A percentile compares a stretch with the other conserved stretches of the same genome.
These are phyloP conservation scores for Symmetrospora coprosmae DNA, from an alignment of 768 basidiomycete species.

Conservation along the genomic window DNA sequence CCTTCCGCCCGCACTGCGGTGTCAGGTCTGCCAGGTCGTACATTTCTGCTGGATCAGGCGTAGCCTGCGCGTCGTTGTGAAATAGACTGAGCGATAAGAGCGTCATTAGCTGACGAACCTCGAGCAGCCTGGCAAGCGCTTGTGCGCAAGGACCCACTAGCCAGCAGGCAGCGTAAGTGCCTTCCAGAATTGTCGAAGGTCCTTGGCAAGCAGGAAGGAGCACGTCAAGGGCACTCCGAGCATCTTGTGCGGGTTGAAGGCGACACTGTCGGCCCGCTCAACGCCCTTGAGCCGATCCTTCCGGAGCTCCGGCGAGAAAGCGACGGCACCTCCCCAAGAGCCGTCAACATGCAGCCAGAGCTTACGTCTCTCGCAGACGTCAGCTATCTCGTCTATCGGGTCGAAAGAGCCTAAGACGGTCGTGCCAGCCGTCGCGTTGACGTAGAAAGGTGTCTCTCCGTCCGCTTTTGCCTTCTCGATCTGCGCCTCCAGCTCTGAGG, in stretches of 20 bases:
- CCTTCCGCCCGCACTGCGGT: constrained; percentile 1
- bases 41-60: not conserved
- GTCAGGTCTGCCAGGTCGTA: constrained; percentile 9
- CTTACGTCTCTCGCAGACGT: not conserved
- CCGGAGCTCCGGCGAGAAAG: not conserved
- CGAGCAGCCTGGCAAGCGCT: too few species aligned
- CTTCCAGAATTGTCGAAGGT: constrained; percentile 1
- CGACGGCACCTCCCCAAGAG: not conserved
- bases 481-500: not conserved
- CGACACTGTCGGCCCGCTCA: not conserved
- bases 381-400: not conserved
- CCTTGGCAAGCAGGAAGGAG: constrained; percentile 1
- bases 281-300: not conserved
- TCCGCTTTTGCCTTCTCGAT: not conserved
- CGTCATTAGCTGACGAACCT: too few species aligned
- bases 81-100: not conserved
- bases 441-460: constrained; percentile 1
- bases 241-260: constrained; percentile 9
- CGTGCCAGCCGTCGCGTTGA: constrained; percentile 7
- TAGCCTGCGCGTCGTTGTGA: not conserved
- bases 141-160: not conserved
- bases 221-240: not conserved
- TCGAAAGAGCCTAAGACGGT: not conserved
- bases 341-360: constrained; percentile 1
- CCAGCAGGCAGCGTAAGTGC: not conserved